Base-by-base conservation (phyloP, 148 eudicot genomes). In the Nyssa sinensis region DNA sequence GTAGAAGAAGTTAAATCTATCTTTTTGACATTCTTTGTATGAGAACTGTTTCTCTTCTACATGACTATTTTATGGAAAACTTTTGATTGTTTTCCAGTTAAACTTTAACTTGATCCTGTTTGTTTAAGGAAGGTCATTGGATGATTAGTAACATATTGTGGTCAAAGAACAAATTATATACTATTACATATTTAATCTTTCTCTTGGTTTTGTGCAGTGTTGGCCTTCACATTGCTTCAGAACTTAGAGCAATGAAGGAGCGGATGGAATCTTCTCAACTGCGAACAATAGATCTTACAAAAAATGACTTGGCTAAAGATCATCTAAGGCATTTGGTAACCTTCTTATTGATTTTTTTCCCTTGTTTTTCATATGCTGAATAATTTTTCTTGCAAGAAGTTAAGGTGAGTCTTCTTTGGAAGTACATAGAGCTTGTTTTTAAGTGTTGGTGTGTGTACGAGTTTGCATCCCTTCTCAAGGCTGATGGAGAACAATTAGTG, bases 271-370 rank as follows among this genome's bases (percentile, higher is more conserved):
- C 86, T 69, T 80, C 90, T 81, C 75, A 84, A 35, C 88, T 96
- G 66, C 83, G 60, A 72, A 93, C 98, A 64, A 81, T 85, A 62
- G 83, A 93, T 75, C 86, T 93, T 75, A 91, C 98, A 12, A 73
- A 86, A 60, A 91, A 91, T 77, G 99, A 96, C 89, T 81, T 96
- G 86, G 97, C 87, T 74, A 96, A 96, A 82, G 99, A 96, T 86
- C 99, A 96, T 81, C 79, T 96, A 69, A 87, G 98, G 34, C 97
- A 96, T 82, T 66, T 96, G 97, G 99, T 96, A 89, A 66, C 73
- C 34, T 58, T 71, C 33, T 78, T 59, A 51, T 21, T 32, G 3
- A 25, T 27, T 62, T n/a, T n/a, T n/a, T 74, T 16, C 29, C 35
- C 27, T 60, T 30, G 5, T 62, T 70, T 69, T 49, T 13, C 19